Evolutionary conservation across 2,329 filamentous ascomycete genomes (phyloP).

Genomic region (Colletotrichum scovillei): DNA sequence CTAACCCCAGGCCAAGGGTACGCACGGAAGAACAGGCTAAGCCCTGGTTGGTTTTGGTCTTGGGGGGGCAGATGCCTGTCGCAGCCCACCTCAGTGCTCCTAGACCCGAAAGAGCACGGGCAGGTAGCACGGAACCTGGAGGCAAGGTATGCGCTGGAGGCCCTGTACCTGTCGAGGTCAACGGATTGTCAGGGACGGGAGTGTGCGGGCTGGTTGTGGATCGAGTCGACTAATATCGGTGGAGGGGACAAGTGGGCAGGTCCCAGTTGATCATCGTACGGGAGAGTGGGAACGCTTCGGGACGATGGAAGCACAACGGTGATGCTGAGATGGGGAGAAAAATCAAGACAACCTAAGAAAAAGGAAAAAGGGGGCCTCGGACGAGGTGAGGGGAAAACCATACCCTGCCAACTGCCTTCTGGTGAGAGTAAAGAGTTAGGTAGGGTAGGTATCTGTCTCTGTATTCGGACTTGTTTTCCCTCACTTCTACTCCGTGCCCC

Average conservation of each 20-base stretch:
- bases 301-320: conserved; percentile 14
- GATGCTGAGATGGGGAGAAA: conserved; percentile 1
- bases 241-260: conserved; percentile 28
- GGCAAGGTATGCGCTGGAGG: neutral
- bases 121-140: conserved; percentile 4
- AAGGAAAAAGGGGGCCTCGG: neutral
- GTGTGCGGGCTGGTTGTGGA: conserved; percentile 25
- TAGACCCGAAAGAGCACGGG: neutral
- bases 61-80: neutral
- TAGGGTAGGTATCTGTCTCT: conserved; percentile 2
- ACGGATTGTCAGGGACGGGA: conserved; percentile 28
- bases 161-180: neutral
- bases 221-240: conserved; percentile 22
- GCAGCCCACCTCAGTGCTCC: neutral
- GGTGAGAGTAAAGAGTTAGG: too few species aligned
- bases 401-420: neutral
- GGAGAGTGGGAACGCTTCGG: conserved; percentile 21
- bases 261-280: conserved; percentile 25
- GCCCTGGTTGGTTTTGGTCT: conserved; percentile 10
- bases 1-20: conserved; percentile 1
- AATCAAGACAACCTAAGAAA: conserved; percentile 1
- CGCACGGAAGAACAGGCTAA: conserved; percentile 5
- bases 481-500: neutral
- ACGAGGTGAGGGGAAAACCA: neutral
- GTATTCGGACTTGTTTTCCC: neutral